A percentile compares a stretch with the other conserved stretches of the same genome.
These are phyloP conservation scores for Panicum hallii DNA, from an alignment of 202 grass and related monocot species.

Conservation along the genomic window DNA sequence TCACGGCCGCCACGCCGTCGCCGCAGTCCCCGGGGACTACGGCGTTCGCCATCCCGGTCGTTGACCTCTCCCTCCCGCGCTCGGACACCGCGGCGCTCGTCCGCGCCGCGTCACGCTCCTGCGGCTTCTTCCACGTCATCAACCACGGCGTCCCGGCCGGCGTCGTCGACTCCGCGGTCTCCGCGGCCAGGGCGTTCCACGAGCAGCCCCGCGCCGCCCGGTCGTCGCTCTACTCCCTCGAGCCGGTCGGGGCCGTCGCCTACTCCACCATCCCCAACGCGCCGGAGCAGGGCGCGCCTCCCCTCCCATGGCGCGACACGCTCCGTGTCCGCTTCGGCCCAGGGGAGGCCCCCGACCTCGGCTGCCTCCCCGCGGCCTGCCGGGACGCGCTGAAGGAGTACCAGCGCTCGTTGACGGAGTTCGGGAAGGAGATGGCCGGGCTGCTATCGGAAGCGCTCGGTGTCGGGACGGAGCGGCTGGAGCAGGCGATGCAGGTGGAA, in stretches of 20 bases:
- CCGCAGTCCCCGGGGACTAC: not conserved
- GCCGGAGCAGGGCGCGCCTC: not conserved
- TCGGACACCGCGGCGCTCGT: not conserved
- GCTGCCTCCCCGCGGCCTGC: conserved; percentile 42
- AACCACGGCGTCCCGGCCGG: conserved; percentile 43
- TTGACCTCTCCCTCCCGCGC: conserved; percentile 52
- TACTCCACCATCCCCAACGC: conserved; percentile 56
- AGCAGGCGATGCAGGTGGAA: conserved; percentile 40
- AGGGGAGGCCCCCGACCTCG: conserved; percentile 8
- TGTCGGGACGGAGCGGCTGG: conserved; percentile 26
- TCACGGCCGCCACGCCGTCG: not conserved
- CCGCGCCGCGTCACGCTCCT: conserved; percentile 38
- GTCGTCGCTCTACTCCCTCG: conserved; percentile 44
- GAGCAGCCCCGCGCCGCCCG: conserved; percentile 48
- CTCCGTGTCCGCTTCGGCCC: conserved; percentile 39
- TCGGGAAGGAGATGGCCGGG: conserved; percentile 47
- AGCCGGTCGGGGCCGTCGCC: conserved; percentile 6
- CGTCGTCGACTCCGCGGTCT: conserved; percentile 22
- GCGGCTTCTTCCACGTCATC: conserved; percentile 56
- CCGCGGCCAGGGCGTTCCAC: conserved; percentile 56
- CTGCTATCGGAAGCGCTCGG: conserved; percentile 58
- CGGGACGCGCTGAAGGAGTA: conserved; percentile 40
- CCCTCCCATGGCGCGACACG: conserved; percentile 54
- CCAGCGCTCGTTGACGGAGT: conserved; percentile 19
- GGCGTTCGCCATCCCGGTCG: conserved; percentile 34